Evolutionary conservation across 352 stramenopile genomes (phyloP).

Genomic region (Globisporangium nodosum): DNA sequence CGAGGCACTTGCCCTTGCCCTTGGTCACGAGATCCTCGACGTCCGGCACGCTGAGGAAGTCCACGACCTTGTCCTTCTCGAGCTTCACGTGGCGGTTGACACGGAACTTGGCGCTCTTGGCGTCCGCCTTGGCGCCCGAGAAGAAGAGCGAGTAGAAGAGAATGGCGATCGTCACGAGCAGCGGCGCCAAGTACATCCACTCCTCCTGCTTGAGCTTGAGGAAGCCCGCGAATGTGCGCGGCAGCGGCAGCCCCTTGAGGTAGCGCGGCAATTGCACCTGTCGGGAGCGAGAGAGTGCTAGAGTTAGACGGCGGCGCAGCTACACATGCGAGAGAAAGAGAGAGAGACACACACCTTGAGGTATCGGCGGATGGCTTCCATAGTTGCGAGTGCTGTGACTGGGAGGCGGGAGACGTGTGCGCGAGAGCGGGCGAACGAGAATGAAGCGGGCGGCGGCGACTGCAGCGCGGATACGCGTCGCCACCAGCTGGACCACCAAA

Average conservation of each 20-base stretch:
- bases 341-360: constrained; percentile 40
- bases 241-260: constrained; percentile 76
- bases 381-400: constrained; percentile 11
- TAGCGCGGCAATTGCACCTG: constrained; percentile 73
- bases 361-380: constrained; percentile 80
- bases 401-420: no score
- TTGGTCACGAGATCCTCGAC: constrained; percentile 76
- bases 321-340: neutral
- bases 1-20: constrained; percentile 71
- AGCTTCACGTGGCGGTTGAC: constrained; percentile 67
- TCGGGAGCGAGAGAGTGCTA: neutral
- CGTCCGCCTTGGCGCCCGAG: constrained; percentile 32
- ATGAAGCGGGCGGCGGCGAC: neutral
- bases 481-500: no score
- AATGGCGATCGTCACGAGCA: constrained; percentile 71
- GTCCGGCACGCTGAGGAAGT: constrained; percentile 58
- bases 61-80: constrained; percentile 80
- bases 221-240: constrained; percentile 77
- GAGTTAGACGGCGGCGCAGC: neutral
- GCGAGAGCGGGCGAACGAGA: neutral
- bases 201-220: constrained; percentile 83
- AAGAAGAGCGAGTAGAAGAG: constrained; percentile 68
- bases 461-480: no score
- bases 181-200: constrained; percentile 78
- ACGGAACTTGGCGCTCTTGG: constrained; percentile 37